These are phyloP conservation scores for Aquilaria sinensis DNA, from an alignment of 345 rosid genomes.

Conservation along the genomic window DNA sequence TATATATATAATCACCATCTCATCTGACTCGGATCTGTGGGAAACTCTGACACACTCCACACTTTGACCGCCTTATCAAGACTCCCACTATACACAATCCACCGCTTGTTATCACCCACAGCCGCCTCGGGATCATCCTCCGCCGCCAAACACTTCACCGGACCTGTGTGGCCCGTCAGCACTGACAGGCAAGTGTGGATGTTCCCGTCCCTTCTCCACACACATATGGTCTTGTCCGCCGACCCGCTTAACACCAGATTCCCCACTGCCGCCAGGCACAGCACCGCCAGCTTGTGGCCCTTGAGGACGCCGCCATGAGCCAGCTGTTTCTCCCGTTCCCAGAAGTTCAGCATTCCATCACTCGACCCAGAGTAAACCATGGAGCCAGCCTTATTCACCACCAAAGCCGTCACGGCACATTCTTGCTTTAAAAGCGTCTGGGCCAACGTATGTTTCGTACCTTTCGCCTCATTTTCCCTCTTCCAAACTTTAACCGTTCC, in stretches of 20 bases:
- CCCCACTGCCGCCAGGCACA: slow-evolving; percentile 71
- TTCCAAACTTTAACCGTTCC: slow-evolving; percentile 92
- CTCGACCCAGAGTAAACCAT: slow-evolving; percentile 80
- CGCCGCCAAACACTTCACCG: slow-evolving; percentile 82
- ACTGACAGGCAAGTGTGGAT: slow-evolving; percentile 81
- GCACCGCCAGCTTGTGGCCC: slow-evolving; percentile 89
- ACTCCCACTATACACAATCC: slow-evolving; percentile 89
- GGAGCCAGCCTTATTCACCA: slow-evolving; percentile 39
- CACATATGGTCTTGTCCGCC: slow-evolving; percentile 94
- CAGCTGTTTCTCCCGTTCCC: slow-evolving; percentile 71
- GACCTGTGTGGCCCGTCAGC: slow-evolving; percentile 89
- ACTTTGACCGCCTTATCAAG: slow-evolving; percentile 91
- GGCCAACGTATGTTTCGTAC: slow-evolving; percentile 46
- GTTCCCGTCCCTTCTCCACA: slow-evolving; percentile 72
- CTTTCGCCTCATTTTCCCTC: slow-evolving; percentile 45
- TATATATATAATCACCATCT: slow-evolving; percentile 14
- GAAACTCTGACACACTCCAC: slow-evolving; percentile 76
- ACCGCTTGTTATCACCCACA: slow-evolving; percentile 37
- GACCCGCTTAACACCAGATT: slow-evolving; percentile 83
- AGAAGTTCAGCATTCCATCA: slow-evolving; percentile 80
- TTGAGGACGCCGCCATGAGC: slow-evolving; percentile 70
- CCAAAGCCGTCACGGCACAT: slow-evolving; percentile 82
- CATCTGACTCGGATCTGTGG: slow-evolving; percentile 39
- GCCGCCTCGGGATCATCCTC: slow-evolving; percentile 55
- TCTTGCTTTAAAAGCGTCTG: slow-evolving; percentile 76